Conservation (phyloP, 805 yeast genomes). For the Wickerhamiella galacta region DNA sequence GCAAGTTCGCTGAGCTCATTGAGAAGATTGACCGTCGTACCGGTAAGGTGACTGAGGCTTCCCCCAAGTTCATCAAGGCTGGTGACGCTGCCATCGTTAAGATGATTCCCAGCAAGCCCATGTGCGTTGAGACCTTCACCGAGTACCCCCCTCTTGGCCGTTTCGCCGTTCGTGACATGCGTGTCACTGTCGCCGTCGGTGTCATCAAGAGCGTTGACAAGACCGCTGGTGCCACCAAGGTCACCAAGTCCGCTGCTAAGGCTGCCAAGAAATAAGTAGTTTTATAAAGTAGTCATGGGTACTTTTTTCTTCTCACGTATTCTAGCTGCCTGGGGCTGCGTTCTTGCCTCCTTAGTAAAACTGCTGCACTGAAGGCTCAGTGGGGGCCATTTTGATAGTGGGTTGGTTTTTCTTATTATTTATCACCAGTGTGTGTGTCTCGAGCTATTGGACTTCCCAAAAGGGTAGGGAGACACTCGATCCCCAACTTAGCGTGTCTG, state of each 20-base stretch:
- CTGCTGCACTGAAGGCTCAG: too few species aligned
- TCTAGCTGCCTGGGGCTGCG: too few species aligned
- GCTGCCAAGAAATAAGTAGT: conserved; percentile 51
- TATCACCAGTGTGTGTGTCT: too few species aligned
- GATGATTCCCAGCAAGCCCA: conserved; percentile 75
- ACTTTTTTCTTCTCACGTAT: too few species aligned
- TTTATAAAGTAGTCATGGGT: too few species aligned
- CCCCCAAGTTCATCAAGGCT: conserved; percentile 86
- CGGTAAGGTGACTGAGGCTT: conserved; percentile 77
- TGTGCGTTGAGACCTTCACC: conserved; percentile 87
- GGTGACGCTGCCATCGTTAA: conserved; percentile 93
- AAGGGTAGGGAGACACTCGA: too few species aligned
- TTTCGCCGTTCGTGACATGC: conserved; percentile 98
- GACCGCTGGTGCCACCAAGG: conserved; percentile 65
- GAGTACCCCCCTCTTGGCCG: conserved; percentile 97
- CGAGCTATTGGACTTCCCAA: too few species aligned
- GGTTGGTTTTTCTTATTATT: too few species aligned
- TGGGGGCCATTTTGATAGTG: too few species aligned
- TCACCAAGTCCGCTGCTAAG: conserved; percentile 88
- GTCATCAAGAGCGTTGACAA: conserved; percentile 91
- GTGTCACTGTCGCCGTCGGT: conserved; percentile 99
- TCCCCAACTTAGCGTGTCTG: too few species aligned
- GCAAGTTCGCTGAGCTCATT: conserved; percentile 63
- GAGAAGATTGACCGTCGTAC: conserved; percentile 86
- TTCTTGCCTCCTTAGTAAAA: too few species aligned